Conservation (phyloP, 345 rosid species). For the Camelina sativa region DNA sequence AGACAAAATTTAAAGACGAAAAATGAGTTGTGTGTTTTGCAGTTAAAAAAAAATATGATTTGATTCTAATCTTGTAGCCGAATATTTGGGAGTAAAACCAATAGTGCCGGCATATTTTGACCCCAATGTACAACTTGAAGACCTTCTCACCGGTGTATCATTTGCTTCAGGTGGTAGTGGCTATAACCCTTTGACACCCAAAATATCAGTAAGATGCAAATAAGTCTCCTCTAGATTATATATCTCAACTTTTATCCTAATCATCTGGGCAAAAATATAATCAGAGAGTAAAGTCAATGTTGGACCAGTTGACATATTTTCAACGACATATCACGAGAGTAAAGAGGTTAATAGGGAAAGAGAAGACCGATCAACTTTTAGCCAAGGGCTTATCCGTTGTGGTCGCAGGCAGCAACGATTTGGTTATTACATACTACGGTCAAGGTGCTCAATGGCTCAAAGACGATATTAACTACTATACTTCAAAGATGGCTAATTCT, state of each 20-base stretch:
- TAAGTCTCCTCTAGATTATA: background rate
- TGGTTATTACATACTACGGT: slow-evolving; percentile 41
- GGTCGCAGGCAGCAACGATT: slow-evolving; percentile 50
- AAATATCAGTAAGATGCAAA: slow-evolving; percentile 43
- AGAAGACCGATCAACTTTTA: slow-evolving; percentile 34
- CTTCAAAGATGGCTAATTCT: slow-evolving; percentile 12
- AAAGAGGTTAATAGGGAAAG: slow-evolving; percentile 37
- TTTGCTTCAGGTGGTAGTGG: slow-evolving; percentile 72
- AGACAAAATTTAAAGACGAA: background rate
- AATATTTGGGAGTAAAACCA: slow-evolving; percentile 52
- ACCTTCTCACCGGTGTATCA: slow-evolving; percentile 61
- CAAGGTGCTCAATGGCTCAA: slow-evolving; percentile 7
- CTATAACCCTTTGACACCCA: slow-evolving; percentile 56
- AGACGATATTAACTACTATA: slow-evolving; percentile 13
- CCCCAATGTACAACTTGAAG: slow-evolving; percentile 46
- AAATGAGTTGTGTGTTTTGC: background rate
- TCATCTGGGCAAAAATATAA: slow-evolving; percentile 12
- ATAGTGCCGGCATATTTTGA: slow-evolving; percentile 59
- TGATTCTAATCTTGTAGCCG: slow-evolving; percentile 39
- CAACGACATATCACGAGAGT: slow-evolving; percentile 34
- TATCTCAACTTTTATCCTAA: background rate
- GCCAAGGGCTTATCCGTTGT: slow-evolving; percentile 39
- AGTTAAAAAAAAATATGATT: too few species aligned
- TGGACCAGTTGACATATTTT: slow-evolving; percentile 40
- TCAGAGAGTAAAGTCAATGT: slow-evolving; percentile 41